Conservation (phyloP, 768 basidiomycete species). For the Neoboletus subvelutipes region DNA sequence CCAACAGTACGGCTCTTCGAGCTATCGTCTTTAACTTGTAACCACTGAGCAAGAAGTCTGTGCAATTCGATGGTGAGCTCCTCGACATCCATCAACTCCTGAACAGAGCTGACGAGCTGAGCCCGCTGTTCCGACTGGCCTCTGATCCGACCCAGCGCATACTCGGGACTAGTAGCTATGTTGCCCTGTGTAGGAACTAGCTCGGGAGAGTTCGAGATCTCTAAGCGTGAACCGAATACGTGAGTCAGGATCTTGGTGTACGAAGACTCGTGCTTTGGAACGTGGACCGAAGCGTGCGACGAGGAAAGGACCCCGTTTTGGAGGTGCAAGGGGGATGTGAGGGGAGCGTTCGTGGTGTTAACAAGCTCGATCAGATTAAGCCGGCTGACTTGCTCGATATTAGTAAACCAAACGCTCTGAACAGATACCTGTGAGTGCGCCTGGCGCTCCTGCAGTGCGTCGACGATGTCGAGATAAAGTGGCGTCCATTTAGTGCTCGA, state of each 20-base stretch:
- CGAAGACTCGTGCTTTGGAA: constrained; percentile 89
- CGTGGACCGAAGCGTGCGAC: constrained; percentile 38
- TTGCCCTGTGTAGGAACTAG: constrained; percentile 68
- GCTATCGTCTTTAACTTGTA: constrained; percentile 70
- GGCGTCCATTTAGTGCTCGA: constrained; percentile 89
- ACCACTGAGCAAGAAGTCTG: constrained; percentile 75
- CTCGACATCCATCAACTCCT: constrained; percentile 58
- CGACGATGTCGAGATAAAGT: constrained; percentile 78
- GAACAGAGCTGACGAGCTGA: constrained; percentile 62
- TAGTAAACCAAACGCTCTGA: constrained; percentile 63
- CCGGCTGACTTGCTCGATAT: constrained; percentile 37
- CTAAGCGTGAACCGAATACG: constrained; percentile 75
- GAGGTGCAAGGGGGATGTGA: constrained; percentile 48
- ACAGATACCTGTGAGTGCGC: constrained; percentile 50
- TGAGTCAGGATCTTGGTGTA: constrained; percentile 88
- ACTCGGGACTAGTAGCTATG: constrained; percentile 89
- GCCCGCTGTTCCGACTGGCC: constrained; percentile 77
- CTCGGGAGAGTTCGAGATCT: constrained; percentile 82
- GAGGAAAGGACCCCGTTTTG: constrained; percentile 36
- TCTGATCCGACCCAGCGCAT: constrained; percentile 87
- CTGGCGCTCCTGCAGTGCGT: constrained; percentile 63
- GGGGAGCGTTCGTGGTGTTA: constrained; percentile 38
- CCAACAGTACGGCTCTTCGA: constrained; percentile 59
- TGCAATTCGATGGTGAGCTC: constrained; percentile 58
- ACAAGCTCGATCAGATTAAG: constrained; percentile 55